Evolutionary conservation across 495 filamentous ascomycete species (phyloP), one percentile per base, ranked within the genome.

Genomic region (Aspergillus steynii): DNA sequence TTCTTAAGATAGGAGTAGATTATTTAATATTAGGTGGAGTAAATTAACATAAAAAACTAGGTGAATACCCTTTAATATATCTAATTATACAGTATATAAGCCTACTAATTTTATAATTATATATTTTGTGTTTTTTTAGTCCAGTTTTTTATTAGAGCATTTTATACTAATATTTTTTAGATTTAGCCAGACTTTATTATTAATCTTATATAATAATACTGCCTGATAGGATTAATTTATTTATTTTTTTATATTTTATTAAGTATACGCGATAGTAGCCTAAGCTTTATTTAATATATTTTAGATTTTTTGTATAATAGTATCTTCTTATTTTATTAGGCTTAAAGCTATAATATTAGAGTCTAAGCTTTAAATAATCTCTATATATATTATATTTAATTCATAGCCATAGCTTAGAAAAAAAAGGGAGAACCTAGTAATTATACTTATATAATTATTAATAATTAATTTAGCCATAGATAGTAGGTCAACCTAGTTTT

Each of bases 171-270:
- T 49, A 49, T n/a, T 15, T 14, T 26, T 49, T 26, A 26, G 46
- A 49, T 49, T 26, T 49, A 49, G 46, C 46, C 46, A 49, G 46
- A 49, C 14, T 49, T 49, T 49, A 49, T 49, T 49, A n/a, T 49
- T 49, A 4, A n/a, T 15, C 46, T 49, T 49, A 49, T n/a, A 49
- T n/a, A n/a, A 4, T 49, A 49, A 9, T 4, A 7, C 25, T 49
- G 4, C 25, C 10, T 49, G 10, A n/a, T 49, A 49, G 10, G 46
- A 49, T 49, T 49, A 3, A 32, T 32, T 32, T 32, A 32, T 32
- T 49, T 49, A 49, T 49, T 49, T 15, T 26, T 26, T 9, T 9
- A 4, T 9, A 15, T 26, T 49, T 9, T 49, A 9, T 4, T 15
- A 49, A 4, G 14, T 4, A 14, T 49, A 49, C 3, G 25, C 14